Percentiles rank a stretch among this genome's conserved stretches.
Evolutionary conservation across 148 eudicot genomes (phyloP).

Genomic region (Pharnaceum exiguum): DNA sequence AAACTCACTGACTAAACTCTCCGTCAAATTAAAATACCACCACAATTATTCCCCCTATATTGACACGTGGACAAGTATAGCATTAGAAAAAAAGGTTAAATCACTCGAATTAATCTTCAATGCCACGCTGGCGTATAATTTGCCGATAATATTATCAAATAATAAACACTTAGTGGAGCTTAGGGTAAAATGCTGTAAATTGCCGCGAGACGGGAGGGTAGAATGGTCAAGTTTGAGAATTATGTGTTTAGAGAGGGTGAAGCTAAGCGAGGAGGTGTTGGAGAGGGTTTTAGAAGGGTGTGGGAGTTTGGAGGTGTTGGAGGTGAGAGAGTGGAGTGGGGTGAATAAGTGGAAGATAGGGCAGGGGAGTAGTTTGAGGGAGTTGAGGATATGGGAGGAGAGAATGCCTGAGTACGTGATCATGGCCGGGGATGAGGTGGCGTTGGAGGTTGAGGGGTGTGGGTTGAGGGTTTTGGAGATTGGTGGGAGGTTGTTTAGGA

Average conservation of each 20-base stretch:
- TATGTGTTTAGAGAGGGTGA: slow-evolving; percentile 3
- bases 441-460: slow-evolving; percentile 17
- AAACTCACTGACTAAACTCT: background rate
- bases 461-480: slow-evolving; percentile 21
- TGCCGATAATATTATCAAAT: slow-evolving; percentile 12
- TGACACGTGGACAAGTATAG: slow-evolving; percentile 10
- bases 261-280: slow-evolving; percentile 7
- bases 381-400: background rate
- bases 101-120: slow-evolving; percentile 4
- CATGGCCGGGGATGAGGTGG: slow-evolving; percentile 20
- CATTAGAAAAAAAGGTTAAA: slow-evolving; percentile 12
- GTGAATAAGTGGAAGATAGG: slow-evolving; percentile 14
- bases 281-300: slow-evolving; percentile 21
- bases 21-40: background rate
- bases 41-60: background rate
- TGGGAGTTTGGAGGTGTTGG: slow-evolving; percentile 23
- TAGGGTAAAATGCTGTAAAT: slow-evolving; percentile 1
- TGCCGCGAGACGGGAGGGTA: background rate
- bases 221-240: slow-evolving; percentile 14
- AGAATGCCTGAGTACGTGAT: slow-evolving; percentile 15
- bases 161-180: slow-evolving; percentile 15
- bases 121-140: background rate
- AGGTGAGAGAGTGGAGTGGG: slow-evolving; percentile 16
- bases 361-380: slow-evolving; percentile 7
- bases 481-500: slow-evolving; percentile 17